Conservation (phyloP, 805 yeast genomes). For the Saturnispora quitensis region DNA sequence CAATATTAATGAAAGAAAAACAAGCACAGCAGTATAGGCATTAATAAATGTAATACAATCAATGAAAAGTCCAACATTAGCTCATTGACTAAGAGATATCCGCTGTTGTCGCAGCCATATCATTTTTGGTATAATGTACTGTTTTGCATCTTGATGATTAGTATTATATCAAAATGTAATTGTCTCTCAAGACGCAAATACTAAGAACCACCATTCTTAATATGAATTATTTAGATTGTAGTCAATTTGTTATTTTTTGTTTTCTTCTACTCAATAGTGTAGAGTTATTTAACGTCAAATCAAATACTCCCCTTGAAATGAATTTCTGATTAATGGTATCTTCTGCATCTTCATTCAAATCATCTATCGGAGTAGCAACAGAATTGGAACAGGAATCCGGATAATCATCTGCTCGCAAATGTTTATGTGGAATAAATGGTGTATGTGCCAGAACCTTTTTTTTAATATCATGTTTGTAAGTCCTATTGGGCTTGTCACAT, state of each 20-base stretch:
- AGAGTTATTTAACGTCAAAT: conserved; percentile 55
- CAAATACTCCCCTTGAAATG: conserved; percentile 25
- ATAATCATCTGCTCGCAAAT: neutral
- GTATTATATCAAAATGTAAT: too few species aligned
- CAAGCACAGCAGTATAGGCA: neutral
- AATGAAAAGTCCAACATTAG: neutral
- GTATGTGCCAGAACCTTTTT: conserved; percentile 12
- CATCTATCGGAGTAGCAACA: neutral
- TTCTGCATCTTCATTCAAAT: neutral
- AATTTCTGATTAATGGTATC: conserved; percentile 17
- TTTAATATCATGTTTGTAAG: conserved; percentile 5
- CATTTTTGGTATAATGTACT: neutral
- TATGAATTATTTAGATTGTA: neutral
- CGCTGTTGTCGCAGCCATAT: neutral
- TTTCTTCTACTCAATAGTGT: conserved; percentile 52
- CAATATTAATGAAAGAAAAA: neutral
- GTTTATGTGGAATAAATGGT: conserved; percentile 10
- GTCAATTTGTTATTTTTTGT: conserved; percentile 5
- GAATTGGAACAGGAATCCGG: neutral
- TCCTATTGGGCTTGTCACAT: neutral
- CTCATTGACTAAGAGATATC: neutral
- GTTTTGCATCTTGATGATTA: neutral
- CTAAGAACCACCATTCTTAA: too few species aligned
- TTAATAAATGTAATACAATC: neutral
- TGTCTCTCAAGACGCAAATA: too few species aligned